phyloP scores from a whole-genome alignment of 331 rosid genomes.

The Acacia concinna region DNA sequence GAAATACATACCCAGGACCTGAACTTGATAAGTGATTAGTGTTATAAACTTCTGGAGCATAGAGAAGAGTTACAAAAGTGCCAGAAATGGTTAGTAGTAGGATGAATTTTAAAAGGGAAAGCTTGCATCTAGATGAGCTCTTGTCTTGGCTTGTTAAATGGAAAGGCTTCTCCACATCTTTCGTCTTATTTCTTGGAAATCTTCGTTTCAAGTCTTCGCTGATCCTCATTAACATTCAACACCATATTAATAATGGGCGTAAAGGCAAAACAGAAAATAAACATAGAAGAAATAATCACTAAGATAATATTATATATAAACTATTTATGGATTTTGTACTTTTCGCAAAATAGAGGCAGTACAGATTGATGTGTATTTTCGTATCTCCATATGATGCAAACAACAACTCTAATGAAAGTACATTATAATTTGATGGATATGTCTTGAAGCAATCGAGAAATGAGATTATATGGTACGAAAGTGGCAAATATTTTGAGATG shows the following conservation, averaged over 20 bases:
- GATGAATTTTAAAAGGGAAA: slow-evolving; percentile 62
- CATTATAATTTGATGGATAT: neutral
- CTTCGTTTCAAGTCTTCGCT: slow-evolving; percentile 68
- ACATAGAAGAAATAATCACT: too few species aligned
- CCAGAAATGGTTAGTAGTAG: slow-evolving; percentile 56
- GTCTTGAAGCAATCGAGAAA: slow-evolving; percentile 24
- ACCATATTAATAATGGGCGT: slow-evolving; percentile 17
- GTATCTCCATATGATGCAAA: too few species aligned
- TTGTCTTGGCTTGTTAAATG: slow-evolving; percentile 62
- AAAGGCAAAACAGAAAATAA: neutral
- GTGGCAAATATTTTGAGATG: slow-evolving; percentile 16
- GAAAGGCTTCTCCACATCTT: slow-evolving; percentile 61
- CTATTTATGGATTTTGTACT: neutral
- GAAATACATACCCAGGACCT: slow-evolving; percentile 50
- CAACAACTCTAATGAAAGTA: neutral
- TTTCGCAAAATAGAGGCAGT: neutral
- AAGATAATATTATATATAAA: neutral
- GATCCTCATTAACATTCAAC: slow-evolving; percentile 32
- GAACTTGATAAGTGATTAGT: slow-evolving; percentile 52
- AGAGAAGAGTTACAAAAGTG: slow-evolving; percentile 58
- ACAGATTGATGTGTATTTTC: neutral
- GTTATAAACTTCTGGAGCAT: slow-evolving; percentile 70
- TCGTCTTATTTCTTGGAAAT: slow-evolving; percentile 52
- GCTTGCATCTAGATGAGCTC: slow-evolving; percentile 69
- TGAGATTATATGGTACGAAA: slow-evolving; percentile 10